These are phyloP conservation scores for Brettanomyces naardenensis DNA, from an alignment of 805 yeast genomes.

Conservation along the genomic window DNA sequence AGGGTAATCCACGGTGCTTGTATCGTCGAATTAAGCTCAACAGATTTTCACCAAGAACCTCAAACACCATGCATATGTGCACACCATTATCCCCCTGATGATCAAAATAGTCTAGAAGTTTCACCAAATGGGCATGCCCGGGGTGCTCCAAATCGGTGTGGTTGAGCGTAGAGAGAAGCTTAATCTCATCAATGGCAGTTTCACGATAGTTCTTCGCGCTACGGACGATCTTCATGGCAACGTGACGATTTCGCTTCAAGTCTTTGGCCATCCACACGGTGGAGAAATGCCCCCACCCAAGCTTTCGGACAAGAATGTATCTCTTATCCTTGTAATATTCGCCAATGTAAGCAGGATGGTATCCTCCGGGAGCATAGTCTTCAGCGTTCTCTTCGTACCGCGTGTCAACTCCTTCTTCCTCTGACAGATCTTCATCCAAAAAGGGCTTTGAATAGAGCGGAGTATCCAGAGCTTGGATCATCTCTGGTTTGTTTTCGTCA, in stretches of 20 bases:
- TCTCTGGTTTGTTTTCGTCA: neutral
- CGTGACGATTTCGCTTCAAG: slow-evolving; percentile 31
- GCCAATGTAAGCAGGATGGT: slow-evolving; percentile 53
- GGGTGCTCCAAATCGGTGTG: slow-evolving; percentile 31
- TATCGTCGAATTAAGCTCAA: slow-evolving; percentile 42
- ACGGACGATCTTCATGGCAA: slow-evolving; percentile 56
- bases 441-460: neutral
- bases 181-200: slow-evolving; percentile 60
- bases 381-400: slow-evolving; percentile 48
- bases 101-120: slow-evolving; percentile 46
- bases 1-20: slow-evolving; percentile 47
- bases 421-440: slow-evolving; percentile 28
- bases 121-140: slow-evolving; percentile 46
- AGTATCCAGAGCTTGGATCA: neutral
- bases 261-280: slow-evolving; percentile 62
- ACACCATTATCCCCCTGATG: slow-evolving; percentile 56
- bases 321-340: slow-evolving; percentile 41
- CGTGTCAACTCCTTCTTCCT: slow-evolving; percentile 28
- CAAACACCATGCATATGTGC: slow-evolving; percentile 62
- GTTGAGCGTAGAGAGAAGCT: slow-evolving; percentile 32
- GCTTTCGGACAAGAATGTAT: slow-evolving; percentile 43
- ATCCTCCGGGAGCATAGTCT: slow-evolving; percentile 56
- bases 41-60: slow-evolving; percentile 55
- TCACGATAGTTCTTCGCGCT: slow-evolving; percentile 45
- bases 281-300: slow-evolving; percentile 69